phyloP scores from a whole-genome alignment of 2,329 filamentous ascomycete genomes.

The Fusarium sublunatum region DNA sequence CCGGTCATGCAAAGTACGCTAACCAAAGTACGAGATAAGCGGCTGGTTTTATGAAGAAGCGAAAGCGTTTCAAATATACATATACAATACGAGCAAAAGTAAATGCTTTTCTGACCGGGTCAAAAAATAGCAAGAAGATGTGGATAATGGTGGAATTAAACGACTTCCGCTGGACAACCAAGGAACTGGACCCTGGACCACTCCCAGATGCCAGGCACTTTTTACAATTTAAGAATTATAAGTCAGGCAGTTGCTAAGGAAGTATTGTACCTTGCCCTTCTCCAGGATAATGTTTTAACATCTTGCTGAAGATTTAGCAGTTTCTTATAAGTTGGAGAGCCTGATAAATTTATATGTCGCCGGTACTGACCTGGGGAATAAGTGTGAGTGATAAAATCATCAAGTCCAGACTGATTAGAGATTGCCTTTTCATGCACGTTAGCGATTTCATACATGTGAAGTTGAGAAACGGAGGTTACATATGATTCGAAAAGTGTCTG shows the following conservation, averaged over 20 bases:
- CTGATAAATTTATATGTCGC: too few species aligned
- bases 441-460: too few species aligned
- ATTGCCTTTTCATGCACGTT: too few species aligned
- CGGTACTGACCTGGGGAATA: too few species aligned
- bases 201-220: constrained; percentile 15
- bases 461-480: too few species aligned
- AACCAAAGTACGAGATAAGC: background rate
- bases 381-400: too few species aligned
- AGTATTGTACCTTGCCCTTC: constrained; percentile 34
- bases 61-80: background rate
- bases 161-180: constrained; percentile 32
- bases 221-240: background rate
- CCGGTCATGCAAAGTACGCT: background rate
- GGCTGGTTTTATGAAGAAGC: background rate
- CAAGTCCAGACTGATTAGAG: too few species aligned
- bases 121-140: constrained; percentile 1
- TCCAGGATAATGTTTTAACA: constrained; percentile 13
- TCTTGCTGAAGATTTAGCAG: background rate
- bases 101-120: too few species aligned
- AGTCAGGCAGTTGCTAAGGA: constrained; percentile 19
- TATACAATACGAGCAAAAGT: too few species aligned
- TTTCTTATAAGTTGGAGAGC: too few species aligned
- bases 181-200: constrained; percentile 39
- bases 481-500: too few species aligned
- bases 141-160: constrained; percentile 16